phyloP scores from a whole-genome alignment of 768 basidiomycete species.

The Antrodiella citrinella region DNA sequence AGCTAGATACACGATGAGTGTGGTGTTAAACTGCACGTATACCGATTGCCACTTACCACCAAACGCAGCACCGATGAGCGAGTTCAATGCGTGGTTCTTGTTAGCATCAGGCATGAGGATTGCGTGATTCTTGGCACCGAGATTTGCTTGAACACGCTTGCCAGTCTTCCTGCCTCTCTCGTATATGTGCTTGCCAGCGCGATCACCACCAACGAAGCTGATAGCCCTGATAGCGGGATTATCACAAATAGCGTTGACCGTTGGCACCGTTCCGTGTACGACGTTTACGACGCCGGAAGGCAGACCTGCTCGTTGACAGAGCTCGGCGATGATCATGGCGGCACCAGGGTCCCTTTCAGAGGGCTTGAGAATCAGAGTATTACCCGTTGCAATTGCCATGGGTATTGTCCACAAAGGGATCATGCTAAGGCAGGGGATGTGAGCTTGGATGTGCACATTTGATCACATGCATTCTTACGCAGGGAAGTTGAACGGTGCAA shows the following conservation, averaged over 20 bases:
- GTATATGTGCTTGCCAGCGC: conserved; percentile 91
- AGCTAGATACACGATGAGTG: conserved; percentile 53
- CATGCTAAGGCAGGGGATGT: conserved; percentile 46
- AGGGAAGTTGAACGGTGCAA: conserved; percentile 87
- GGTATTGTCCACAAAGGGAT: conserved; percentile 96
- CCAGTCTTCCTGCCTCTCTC: conserved; percentile 29
- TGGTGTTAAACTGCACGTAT: conserved; percentile 17
- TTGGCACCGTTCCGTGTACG: conserved; percentile 83
- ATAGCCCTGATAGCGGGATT: conserved; percentile 88
- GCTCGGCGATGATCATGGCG: conserved; percentile 94
- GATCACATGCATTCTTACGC: conserved; percentile 43
- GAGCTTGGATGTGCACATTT: background rate
- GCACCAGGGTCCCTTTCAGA: conserved; percentile 97
- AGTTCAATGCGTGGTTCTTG: conserved; percentile 86
- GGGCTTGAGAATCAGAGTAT: conserved; percentile 91
- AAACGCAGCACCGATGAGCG: conserved; percentile 89
- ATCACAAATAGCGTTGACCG: conserved; percentile 93
- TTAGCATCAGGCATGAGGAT: conserved; percentile 94
- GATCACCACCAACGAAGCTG: conserved; percentile 92
- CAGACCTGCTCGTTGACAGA: conserved; percentile 80
- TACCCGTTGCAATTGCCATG: conserved; percentile 83
- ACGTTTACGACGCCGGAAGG: conserved; percentile 88
- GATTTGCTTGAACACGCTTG: conserved; percentile 41
- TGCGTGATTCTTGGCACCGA: conserved; percentile 98
- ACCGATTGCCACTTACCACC: conserved; percentile 44